Evolutionary conservation across 2,329 filamentous ascomycete species (phyloP).

Genomic region (Endoconidiophora polonica): DNA sequence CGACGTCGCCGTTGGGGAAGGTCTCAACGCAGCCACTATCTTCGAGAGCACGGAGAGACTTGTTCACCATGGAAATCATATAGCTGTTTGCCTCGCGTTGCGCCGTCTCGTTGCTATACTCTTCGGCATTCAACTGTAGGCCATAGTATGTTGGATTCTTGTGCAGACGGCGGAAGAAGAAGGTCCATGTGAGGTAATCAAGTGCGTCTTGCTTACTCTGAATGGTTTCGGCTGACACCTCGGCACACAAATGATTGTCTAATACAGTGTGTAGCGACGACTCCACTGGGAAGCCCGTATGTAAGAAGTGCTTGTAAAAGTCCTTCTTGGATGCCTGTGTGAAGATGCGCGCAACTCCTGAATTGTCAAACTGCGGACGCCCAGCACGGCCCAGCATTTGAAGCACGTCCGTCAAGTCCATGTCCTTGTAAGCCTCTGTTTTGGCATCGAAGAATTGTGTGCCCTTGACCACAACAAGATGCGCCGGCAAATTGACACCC

Average conservation of each 20-base stretch:
- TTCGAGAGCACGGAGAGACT: constrained; percentile 65
- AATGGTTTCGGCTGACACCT: constrained; percentile 86
- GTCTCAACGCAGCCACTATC: constrained; percentile 71
- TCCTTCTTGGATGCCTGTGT: constrained; percentile 96
- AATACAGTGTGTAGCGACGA: constrained; percentile 90
- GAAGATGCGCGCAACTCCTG: constrained; percentile 91
- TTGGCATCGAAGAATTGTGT: constrained; percentile 98
- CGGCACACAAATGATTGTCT: constrained; percentile 90
- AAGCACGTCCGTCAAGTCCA: constrained; percentile 94
- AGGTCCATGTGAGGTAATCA: constrained; percentile 97
- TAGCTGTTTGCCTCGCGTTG: constrained; percentile 83
- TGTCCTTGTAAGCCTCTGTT: constrained; percentile 92
- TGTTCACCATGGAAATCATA: constrained; percentile 85
- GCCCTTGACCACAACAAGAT: constrained; percentile 93
- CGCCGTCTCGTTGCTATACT: constrained; percentile 26
- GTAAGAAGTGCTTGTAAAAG: constrained; percentile 98
- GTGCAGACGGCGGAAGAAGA: constrained; percentile 93
- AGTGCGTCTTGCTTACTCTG: constrained; percentile 90
- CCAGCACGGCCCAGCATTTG: constrained; percentile 96
- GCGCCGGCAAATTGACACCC: constrained; percentile 94
- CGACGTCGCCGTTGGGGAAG: constrained; percentile 74
- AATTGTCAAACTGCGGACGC: constrained; percentile 88
- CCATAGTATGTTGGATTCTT: constrained; percentile 99
- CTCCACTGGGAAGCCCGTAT: constrained; percentile 95
- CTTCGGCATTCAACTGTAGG: constrained; percentile 61